Conservation (phyloP, 768 basidiomycete species). For the Hortiboletus flavorubellus region DNA sequence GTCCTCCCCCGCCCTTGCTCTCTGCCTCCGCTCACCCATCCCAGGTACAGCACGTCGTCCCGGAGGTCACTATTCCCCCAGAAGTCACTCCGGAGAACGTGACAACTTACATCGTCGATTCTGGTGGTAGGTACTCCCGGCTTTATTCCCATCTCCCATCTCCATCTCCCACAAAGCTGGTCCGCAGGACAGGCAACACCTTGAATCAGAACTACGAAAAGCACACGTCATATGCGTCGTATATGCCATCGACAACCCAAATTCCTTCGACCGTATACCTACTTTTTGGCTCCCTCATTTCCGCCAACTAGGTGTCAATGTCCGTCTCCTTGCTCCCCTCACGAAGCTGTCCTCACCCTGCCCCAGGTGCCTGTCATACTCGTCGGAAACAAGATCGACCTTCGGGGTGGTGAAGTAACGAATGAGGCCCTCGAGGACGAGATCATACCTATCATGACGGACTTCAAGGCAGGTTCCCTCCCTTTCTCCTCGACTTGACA, state of each 20-base stretch:
- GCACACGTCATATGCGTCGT: slow-evolving; percentile 99
- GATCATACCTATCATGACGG: slow-evolving; percentile 95
- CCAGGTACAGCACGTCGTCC: slow-evolving; percentile 92
- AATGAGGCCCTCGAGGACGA: slow-evolving; percentile 94
- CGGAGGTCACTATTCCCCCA: slow-evolving; percentile 97
- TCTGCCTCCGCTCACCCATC: slow-evolving; percentile 1
- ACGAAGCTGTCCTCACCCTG: slow-evolving; percentile 3
- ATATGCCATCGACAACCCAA: slow-evolving; percentile 94
- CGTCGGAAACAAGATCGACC: slow-evolving; percentile 97
- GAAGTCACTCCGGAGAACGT: slow-evolving; percentile 97
- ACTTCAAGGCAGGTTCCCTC: slow-evolving; percentile 77
- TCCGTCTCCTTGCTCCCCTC: slow-evolving; percentile 34
- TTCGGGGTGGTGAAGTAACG: slow-evolving; percentile 89
- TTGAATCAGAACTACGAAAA: slow-evolving; percentile 93
- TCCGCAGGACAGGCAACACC: slow-evolving; percentile 79
- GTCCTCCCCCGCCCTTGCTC: slow-evolving; percentile 16
- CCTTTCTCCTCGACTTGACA: neutral
- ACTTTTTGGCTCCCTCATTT: slow-evolving; percentile 97
- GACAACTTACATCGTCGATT: slow-evolving; percentile 96
- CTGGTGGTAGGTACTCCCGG: slow-evolving; percentile 65
- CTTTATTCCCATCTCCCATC: slow-evolving; percentile 1
- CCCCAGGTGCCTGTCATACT: slow-evolving; percentile 90
- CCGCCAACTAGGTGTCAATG: slow-evolving; percentile 93
- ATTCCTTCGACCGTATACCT: slow-evolving; percentile 97
- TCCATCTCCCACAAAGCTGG: slow-evolving; percentile 51